Percentiles rank a stretch among this genome's conserved stretches.
Evolutionary conservation across 306 rosid species (phyloP).

Genomic region (Dalbergia cultrata): DNA sequence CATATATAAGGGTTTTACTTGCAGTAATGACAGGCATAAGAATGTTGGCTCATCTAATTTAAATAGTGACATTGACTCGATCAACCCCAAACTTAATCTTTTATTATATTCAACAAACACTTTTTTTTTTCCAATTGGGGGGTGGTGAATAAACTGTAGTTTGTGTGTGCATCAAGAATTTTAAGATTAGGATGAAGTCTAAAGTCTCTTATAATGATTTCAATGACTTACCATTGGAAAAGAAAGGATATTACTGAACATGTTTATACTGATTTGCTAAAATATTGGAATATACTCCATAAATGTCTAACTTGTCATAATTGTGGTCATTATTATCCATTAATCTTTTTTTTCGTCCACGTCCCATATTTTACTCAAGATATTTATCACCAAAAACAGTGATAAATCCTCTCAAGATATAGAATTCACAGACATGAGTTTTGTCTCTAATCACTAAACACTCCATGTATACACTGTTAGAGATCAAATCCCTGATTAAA

Average conservation of each 20-base stretch:
- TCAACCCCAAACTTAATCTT: neutral
- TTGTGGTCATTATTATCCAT: constrained; percentile 28
- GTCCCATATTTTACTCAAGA: too few species aligned
- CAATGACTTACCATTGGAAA: constrained; percentile 7
- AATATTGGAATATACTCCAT: constrained; percentile 1
- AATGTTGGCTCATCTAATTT: neutral
- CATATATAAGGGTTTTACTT: too few species aligned
- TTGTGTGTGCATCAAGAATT: constrained; percentile 1
- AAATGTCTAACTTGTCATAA: constrained; percentile 5
- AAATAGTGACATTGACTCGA: neutral
- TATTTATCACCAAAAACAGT: too few species aligned
- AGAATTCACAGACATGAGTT: too few species aligned
- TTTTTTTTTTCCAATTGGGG: neutral
- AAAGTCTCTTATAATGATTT: constrained; percentile 13
- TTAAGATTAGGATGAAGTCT: constrained; percentile 18
- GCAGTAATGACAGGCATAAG: neutral
- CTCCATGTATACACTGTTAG: too few species aligned
- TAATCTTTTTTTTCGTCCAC: neutral
- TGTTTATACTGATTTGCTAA: constrained; percentile 27
- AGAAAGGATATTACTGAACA: neutral
- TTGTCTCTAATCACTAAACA: too few species aligned
- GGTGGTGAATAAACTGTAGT: constrained; percentile 2
- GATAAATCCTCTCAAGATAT: too few species aligned
- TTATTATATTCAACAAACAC: neutral
- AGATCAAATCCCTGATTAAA: too few species aligned